A percentile compares a stretch with the other conserved stretches of the same genome.
phyloP scores from a whole-genome alignment of 352 stramenopile genomes.

The Pythium plurisporium region DNA sequence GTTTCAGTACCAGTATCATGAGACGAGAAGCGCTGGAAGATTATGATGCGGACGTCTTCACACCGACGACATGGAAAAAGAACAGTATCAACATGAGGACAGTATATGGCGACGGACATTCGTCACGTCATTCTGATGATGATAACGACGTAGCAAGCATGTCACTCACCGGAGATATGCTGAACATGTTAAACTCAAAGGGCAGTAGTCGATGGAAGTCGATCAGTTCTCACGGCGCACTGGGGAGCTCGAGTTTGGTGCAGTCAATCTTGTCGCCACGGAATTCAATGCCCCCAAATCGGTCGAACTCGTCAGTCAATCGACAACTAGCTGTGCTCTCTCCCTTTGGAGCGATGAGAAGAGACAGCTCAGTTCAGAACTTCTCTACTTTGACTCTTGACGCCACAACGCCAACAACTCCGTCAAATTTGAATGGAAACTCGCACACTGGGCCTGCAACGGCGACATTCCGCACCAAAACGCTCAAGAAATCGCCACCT shows the following conservation, averaged over 20 bases:
- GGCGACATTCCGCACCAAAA: not conserved
- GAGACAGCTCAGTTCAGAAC: conserved; percentile 1
- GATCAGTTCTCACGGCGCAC: conserved; percentile 9
- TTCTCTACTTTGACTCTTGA: not conserved
- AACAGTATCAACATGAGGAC: not conserved
- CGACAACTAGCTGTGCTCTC: not conserved
- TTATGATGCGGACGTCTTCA: conserved; percentile 69
- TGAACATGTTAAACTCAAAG: conserved; percentile 4
- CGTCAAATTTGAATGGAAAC: not conserved
- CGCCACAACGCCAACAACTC: not conserved
- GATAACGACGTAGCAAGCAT: conserved; percentile 11
- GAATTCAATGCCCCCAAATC: conserved; percentile 19
- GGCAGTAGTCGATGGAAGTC: conserved; percentile 18
- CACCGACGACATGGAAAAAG: conserved; percentile 7
- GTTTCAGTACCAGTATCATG: conserved; percentile 34
- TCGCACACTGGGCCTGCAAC: not conserved
- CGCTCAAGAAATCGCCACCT: not conserved
- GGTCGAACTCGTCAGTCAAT: conserved; percentile 8
- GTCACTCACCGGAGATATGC: conserved; percentile 18
- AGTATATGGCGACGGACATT: not conserved
- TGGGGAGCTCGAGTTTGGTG: conserved; percentile 28
- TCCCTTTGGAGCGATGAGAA: not conserved
- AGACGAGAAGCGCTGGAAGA: conserved; percentile 41
- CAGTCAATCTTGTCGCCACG: conserved; percentile 39
- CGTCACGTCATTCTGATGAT: not conserved